phyloP scores from a whole-genome alignment of 148 eudicot species.

The Spergularia marina region DNA sequence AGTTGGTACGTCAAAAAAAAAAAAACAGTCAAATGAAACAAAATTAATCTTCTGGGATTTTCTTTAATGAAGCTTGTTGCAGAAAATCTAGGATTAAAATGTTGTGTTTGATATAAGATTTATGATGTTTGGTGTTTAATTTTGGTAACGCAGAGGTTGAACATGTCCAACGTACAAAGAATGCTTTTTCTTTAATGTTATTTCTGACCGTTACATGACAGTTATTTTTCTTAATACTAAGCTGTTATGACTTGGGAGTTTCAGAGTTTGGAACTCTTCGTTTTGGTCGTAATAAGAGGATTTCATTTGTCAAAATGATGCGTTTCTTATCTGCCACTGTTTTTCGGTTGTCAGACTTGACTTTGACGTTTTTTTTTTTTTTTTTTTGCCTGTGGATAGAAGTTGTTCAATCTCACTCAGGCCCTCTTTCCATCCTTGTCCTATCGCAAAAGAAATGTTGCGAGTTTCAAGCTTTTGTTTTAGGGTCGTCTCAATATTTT shows the following conservation, averaged over 20 bases:
- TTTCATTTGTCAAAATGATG: neutral
- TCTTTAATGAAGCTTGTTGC: constrained; percentile 9
- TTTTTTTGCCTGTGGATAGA: no score
- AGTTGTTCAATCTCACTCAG: no score
- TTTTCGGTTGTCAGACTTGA: neutral
- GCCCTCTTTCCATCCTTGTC: no score
- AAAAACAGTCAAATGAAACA: constrained; percentile 3
- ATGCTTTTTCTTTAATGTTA: constrained; percentile 2
- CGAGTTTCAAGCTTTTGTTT: no score
- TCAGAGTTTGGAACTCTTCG: neutral
- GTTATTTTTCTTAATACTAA: neutral
- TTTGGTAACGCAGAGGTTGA: constrained; percentile 3
- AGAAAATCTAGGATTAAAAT: neutral
- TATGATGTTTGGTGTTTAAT: neutral
- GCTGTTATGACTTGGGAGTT: neutral
- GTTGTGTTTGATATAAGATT: neutral
- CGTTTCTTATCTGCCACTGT: neutral
- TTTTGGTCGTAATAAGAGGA: neutral
- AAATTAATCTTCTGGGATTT: neutral
- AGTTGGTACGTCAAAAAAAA: constrained; percentile 10
- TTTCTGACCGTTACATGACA: constrained; percentile 17
- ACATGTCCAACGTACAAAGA: constrained; percentile 4
- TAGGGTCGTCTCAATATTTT: no score
- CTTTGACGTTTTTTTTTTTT: neutral
- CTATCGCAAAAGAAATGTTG: no score